Evolutionary conservation across 768 basidiomycete species (phyloP).

Genomic region (Clavaria fumosa): DNA sequence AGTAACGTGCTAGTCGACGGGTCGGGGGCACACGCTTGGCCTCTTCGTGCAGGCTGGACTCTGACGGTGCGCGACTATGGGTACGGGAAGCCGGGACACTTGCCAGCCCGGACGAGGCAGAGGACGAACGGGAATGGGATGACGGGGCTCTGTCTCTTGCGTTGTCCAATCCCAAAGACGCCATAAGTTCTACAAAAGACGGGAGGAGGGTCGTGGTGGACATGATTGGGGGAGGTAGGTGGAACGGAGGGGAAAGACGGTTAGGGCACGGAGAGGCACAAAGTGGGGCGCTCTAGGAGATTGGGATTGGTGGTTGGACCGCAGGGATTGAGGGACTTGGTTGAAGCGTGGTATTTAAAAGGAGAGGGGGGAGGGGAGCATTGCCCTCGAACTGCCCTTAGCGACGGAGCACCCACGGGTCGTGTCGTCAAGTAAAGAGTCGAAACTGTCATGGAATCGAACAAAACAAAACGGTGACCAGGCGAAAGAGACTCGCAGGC

Average conservation of each 20-base stretch:
- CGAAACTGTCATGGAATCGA: too few relatives aligned
- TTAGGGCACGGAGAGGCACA: conserved; percentile 12
- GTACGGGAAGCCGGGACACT: conserved; percentile 18
- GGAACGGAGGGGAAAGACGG: conserved; percentile 15
- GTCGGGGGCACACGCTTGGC: conserved; percentile 1
- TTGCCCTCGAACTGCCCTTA: too few relatives aligned
- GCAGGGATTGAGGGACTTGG: too few relatives aligned
- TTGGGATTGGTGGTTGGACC: too few relatives aligned
- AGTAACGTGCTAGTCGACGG: conserved; percentile 23
- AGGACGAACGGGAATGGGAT: conserved; percentile 29
- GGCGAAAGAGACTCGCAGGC: too few relatives aligned
- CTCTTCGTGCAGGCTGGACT: conserved; percentile 20
- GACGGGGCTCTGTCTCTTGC: conserved; percentile 16
- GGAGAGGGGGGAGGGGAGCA: too few relatives aligned
- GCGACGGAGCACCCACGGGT: too few relatives aligned
- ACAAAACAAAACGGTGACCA: too few relatives aligned
- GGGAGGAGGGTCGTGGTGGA: conserved; percentile 55
- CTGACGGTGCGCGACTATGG: conserved; percentile 29
- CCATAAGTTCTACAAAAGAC: conserved; percentile 81
- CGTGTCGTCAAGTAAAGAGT: too few relatives aligned
- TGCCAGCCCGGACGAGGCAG: conserved; percentile 29
- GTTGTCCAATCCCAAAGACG: conserved; percentile 59
- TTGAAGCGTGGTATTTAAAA: too few relatives aligned
- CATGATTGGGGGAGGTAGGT: conserved; percentile 17
- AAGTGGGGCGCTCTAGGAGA: too few relatives aligned